Evolutionary conservation across 345 rosid species (phyloP).

Genomic region (Melaleuca alternifolia): DNA sequence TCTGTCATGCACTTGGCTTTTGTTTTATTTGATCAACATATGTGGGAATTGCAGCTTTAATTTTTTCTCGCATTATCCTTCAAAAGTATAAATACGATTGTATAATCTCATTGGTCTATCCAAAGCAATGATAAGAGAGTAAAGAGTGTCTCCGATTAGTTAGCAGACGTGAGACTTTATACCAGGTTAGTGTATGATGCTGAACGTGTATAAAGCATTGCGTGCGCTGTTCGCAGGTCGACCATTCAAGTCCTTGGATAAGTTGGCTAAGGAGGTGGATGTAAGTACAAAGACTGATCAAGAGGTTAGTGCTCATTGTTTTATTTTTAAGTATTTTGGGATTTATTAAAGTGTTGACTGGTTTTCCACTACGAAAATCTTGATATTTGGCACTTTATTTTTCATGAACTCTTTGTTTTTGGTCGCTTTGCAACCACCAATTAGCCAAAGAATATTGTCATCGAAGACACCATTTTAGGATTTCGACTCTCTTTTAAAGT

Average conservation of each 20-base stretch:
- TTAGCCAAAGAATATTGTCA: neutral
- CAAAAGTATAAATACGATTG: neutral
- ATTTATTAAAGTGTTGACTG: neutral
- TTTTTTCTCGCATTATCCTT: neutral
- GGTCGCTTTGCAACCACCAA: neutral
- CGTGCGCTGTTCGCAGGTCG: neutral
- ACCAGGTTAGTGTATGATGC: neutral
- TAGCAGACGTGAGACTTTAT: neutral
- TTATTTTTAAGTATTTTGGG: neutral
- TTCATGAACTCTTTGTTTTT: neutral
- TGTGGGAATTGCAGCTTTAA: neutral
- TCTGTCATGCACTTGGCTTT: neutral
- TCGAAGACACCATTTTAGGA: too few species aligned
- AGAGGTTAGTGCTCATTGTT: neutral
- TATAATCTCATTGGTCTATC: neutral
- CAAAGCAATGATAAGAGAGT: neutral
- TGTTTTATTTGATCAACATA: neutral
- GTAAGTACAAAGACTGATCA: neutral
- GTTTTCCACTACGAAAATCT: neutral
- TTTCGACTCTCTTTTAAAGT: too few species aligned
- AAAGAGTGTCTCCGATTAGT: neutral
- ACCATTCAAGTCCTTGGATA: neutral
- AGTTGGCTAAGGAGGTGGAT: neutral
- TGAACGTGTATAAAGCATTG: neutral
- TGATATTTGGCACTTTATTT: neutral